Conservation (phyloP, 2,329 filamentous ascomycete species). For the Aspergillus candidus region DNA sequence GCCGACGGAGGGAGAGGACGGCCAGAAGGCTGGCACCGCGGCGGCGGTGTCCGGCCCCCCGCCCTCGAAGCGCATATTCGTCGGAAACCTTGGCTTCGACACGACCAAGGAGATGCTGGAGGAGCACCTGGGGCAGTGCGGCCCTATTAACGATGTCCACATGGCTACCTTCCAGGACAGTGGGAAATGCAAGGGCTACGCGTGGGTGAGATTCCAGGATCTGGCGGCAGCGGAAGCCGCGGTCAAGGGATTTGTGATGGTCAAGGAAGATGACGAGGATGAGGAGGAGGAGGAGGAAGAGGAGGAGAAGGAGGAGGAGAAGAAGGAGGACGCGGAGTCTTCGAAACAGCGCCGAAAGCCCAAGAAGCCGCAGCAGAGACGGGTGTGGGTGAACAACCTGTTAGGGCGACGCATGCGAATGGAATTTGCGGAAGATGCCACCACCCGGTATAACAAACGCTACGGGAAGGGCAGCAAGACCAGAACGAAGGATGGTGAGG, state of each 20-base stretch:
- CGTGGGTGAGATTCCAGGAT: slow-evolving; percentile 86
- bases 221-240: slow-evolving; percentile 67
- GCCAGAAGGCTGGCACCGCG: slow-evolving; percentile 21
- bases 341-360: slow-evolving; percentile 30
- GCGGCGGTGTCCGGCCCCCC: slow-evolving; percentile 48
- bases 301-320: slow-evolving; percentile 38
- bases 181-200: slow-evolving; percentile 96
- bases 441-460: slow-evolving; percentile 85
- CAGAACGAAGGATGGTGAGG: slow-evolving; percentile 20
- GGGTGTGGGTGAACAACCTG: slow-evolving; percentile 80
- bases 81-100: slow-evolving; percentile 83
- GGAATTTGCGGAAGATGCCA: slow-evolving; percentile 89
- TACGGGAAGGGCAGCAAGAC: slow-evolving; percentile 66
- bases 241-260: slow-evolving; percentile 73
- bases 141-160: slow-evolving; percentile 73
- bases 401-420: slow-evolving; percentile 74
- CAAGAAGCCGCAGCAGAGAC: slow-evolving; percentile 43
- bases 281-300: slow-evolving; percentile 44
- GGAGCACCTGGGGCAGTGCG: slow-evolving; percentile 78
- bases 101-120: slow-evolving; percentile 73
- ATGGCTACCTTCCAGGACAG: slow-evolving; percentile 93
- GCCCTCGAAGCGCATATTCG: slow-evolving; percentile 75
- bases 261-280: slow-evolving; percentile 45
- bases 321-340: slow-evolving; percentile 41
- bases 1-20: slow-evolving; percentile 46